Evolutionary conservation across 1,284 basidiomycete genomes (phyloP), one percentile per base, ranked within the genome.

Genomic region (Ceratobasidium sp.): DNA sequence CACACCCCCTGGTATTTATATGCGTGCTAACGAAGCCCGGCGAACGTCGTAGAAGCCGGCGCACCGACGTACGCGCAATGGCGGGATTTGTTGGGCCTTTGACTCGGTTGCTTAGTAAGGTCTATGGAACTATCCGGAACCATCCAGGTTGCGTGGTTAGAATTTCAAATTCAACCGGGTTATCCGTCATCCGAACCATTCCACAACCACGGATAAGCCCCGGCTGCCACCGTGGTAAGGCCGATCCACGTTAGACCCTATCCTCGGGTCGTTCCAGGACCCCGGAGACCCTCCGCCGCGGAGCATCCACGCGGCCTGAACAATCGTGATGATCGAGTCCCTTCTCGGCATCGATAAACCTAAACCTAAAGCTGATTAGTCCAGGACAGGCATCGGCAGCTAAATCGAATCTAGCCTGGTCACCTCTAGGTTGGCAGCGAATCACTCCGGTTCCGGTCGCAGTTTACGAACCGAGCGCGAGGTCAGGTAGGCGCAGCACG

Each of bases 151-250:
- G 3, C 62, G 27, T 14, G n/a, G 62, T 2, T 46, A 46, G 46
- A 23, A 65, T 65, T 65, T 46, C 38, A 65, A 65, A 65, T 46
- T 65, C 38, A 27, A n/a, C 62, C 62, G 62, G 62, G 62, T 23
- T 48, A 65, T 44, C 62, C 62, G 62, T 27, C 6, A 1, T 46
- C 62, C 1, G 16, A 46, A 3, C 62, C 62, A 14, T 2, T n/a
- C 14, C 35, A 23, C 60, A 44, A 8, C 60, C 60, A 44, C 60
- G 60, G 60, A 41, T 64, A 64, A 35, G 10, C 5, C 35, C 62
- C 62, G 62, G 14, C 20, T 23, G 18, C 1, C 3, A n/a, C 62
- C 62, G n/a, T 27, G 62, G 62, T 23, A 44, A 65, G 62, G 62
- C 62, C 41, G 41, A 3, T 18, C 62, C 62, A 46, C n/a, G 62